Base-by-base conservation (phyloP, 2,329 filamentous ascomycete genomes). In the Apiospora pterosperma region DNA sequence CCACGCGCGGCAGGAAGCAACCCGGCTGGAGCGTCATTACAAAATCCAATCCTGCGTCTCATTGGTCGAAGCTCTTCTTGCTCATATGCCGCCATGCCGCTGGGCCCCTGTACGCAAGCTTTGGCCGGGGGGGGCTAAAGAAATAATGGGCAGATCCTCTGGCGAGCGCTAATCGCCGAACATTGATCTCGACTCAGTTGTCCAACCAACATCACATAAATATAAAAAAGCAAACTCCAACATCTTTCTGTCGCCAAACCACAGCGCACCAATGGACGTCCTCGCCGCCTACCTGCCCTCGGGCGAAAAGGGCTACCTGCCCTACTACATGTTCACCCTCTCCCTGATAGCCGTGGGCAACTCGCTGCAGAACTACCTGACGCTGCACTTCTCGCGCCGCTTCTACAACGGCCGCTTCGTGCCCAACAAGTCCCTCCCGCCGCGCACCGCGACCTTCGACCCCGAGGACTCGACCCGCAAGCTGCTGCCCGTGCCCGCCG, bases 321-420 rank as follows among this genome's bases (percentile, higher is more conserved):
- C 86, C 28, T 87, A 86, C 70, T 88, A 87, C 72, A 85, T 88
- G 76, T 77, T 87, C 63, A 72, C 85, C 95, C 86, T 97, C 75
- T 93, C 93, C 64, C 75, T 93, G 64, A 86, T 96, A 64, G 93
- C 95, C 36, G 84, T 96, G 65, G 90, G 88, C 73, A 99, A 99
- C 83, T 91, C 89, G 39, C 76, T 96, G 59, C 94, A 97, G 82
- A 88, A 92, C 75, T 96, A 97, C 79, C 73, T 82, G 39, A 96
- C 93, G 21, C 84, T 94, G 4, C 84, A 89, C 76, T 96, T 92
- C 80, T 93, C 93, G 8, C 88, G 90, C n/a, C 90, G 92, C 76
- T 87, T 98, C 74, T 99, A 98, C 83, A 88, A 90, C 70, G 88
- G 88, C 66, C 80, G 80, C 68, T 88, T 87, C 71, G 78, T 88